Evolutionary conservation across 495 filamentous ascomycete species (phyloP).

Genomic region (Neurospora sp.): DNA sequence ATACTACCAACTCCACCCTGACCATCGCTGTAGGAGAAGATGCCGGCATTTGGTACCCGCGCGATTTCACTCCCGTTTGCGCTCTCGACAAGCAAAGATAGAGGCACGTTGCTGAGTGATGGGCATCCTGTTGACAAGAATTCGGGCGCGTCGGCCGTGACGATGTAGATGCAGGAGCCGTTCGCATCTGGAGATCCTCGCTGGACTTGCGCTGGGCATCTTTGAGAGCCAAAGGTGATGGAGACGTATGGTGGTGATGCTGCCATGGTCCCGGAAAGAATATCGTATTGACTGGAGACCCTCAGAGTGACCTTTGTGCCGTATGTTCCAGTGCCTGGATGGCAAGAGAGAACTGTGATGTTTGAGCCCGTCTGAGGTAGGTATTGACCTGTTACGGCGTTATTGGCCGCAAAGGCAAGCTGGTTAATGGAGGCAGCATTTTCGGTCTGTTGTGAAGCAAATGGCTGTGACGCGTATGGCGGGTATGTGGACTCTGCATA

Average conservation of each 20-base stretch:
- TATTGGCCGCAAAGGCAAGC: conserved; percentile 45
- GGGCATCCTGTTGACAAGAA: conserved; percentile 56
- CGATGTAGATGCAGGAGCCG: conserved; percentile 54
- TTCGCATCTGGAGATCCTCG: conserved; percentile 49
- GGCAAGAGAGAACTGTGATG: conserved; percentile 55
- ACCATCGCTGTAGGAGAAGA: conserved; percentile 56
- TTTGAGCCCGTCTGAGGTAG: conserved; percentile 18
- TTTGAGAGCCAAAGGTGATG: conserved; percentile 65
- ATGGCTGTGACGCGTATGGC: conserved; percentile 31
- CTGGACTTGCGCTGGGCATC: conserved; percentile 50
- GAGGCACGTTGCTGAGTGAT: conserved; percentile 54
- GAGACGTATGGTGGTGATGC: conserved; percentile 46
- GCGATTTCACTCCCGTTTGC: conserved; percentile 50
- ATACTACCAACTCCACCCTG: conserved; percentile 23
- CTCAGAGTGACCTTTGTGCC: conserved; percentile 63
- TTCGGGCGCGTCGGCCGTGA: conserved; percentile 62
- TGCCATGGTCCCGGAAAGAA: conserved; percentile 35
- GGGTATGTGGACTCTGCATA: conserved; percentile 41
- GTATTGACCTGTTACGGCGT: conserved; percentile 38
- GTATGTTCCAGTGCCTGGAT: conserved; percentile 53
- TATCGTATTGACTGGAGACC: conserved; percentile 62
- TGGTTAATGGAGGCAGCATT: conserved; percentile 40
- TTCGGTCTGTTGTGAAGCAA: conserved; percentile 28
- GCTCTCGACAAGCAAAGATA: conserved; percentile 62
- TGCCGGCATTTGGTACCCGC: conserved; percentile 54